A percentile compares a stretch with the other conserved stretches of the same genome.
Evolutionary conservation across 257 asterid species (phyloP).

Genomic region (Gardenia jasminoides): DNA sequence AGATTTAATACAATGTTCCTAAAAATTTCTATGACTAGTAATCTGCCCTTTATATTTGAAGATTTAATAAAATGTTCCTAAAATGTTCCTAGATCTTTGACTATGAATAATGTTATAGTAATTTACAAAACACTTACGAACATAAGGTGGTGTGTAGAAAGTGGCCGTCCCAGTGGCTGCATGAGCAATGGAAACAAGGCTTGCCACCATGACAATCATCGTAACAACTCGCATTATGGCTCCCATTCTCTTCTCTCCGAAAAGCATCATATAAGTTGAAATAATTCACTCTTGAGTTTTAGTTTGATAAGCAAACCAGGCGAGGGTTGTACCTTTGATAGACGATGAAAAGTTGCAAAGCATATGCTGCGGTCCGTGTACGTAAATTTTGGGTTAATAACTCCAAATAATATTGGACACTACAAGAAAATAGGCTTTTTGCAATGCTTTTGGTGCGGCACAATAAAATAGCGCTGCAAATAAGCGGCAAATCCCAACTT

Average conservation of each 20-base stretch:
- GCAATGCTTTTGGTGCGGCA: too few species aligned
- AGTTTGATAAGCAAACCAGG: neutral
- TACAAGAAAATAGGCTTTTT: too few species aligned
- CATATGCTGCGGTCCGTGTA: neutral
- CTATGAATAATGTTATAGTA: too few species aligned
- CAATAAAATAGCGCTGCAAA: too few species aligned
- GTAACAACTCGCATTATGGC: neutral
- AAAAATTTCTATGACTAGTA: too few species aligned
- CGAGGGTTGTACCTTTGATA: neutral
- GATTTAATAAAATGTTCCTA: too few species aligned
- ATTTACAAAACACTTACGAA: conserved; percentile 5
- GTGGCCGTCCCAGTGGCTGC: conserved; percentile 9
- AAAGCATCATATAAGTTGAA: neutral
- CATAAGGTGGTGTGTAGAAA: conserved; percentile 9
- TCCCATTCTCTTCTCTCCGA: neutral
- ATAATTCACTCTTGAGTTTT: neutral
- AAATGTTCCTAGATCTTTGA: too few species aligned
- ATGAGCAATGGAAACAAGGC: neutral
- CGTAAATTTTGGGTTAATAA: too few species aligned
- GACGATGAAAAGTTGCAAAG: neutral
- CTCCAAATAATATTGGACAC: too few species aligned
- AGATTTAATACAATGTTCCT: too few species aligned
- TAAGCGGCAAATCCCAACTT: too few species aligned
- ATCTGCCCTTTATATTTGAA: too few species aligned
- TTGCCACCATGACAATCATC: neutral